Evolutionary conservation across 78 protist genomes (phyloP).

Genomic region (Dictyostelium citrinum): DNA sequence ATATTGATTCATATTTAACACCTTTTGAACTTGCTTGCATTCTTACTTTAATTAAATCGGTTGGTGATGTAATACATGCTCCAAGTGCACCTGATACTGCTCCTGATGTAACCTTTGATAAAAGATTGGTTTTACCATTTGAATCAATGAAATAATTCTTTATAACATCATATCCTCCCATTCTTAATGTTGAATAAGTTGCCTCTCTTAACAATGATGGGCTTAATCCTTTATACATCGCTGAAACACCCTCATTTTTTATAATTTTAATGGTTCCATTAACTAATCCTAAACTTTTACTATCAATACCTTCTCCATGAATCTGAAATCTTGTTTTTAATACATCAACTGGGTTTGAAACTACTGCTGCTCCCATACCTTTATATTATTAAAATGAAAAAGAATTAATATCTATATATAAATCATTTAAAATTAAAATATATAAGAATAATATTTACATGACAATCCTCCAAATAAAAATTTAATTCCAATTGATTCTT

Average conservation of each 20-base stretch:
- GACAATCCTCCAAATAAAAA: conserved; percentile 51
- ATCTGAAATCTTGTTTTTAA: conserved; percentile 75
- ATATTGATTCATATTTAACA: conserved; percentile 25
- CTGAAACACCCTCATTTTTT: conserved; percentile 35
- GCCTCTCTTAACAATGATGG: conserved; percentile 64
- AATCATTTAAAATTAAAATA: no score
- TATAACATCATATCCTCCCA: conserved; percentile 71
- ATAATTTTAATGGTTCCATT: conserved; percentile 27
- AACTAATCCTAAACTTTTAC: conserved; percentile 6
- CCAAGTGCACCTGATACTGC: conserved; percentile 58
- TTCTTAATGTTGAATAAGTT: conserved; percentile 56
- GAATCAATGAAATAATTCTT: conserved; percentile 22
- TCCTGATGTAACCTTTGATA: conserved; percentile 47
- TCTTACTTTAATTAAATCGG: conserved; percentile 80
- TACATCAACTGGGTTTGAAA: conserved; percentile 75
- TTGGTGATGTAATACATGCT: conserved; percentile 79
- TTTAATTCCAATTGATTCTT: conserved; percentile 34
- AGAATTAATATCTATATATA: no score
- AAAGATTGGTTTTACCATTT: background rate
- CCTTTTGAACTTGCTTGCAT: conserved; percentile 65
- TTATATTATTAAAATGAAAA: background rate
- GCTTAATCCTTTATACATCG: conserved; percentile 58
- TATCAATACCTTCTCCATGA: conserved; percentile 58
- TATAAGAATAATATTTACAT: background rate
- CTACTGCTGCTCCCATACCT: conserved; percentile 17